phyloP scores from a whole-genome alignment of 192 early-diverging fungal species.

The Chytriomyces confervae region DNA sequence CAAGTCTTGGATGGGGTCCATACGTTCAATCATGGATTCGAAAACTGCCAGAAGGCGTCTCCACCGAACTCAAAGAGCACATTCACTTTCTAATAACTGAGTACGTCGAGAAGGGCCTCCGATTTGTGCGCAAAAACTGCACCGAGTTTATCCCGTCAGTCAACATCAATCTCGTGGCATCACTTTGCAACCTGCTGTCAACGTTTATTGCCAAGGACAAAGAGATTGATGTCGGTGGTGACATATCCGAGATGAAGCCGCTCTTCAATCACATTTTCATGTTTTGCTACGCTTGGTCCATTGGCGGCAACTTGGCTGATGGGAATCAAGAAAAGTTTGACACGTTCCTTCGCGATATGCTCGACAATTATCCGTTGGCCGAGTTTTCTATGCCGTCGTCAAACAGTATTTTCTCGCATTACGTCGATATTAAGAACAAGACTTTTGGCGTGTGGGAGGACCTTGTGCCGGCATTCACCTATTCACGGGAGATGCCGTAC shows the following conservation, averaged over 20 bases:
- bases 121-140: conserved; percentile 57
- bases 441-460: conserved; percentile 62
- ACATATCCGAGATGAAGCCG: conserved; percentile 46
- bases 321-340: conserved; percentile 63
- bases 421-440: conserved; percentile 56
- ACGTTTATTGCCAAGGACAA: conserved; percentile 53
- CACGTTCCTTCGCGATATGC: conserved; percentile 58
- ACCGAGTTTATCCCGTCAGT: conserved; percentile 60
- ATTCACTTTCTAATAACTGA: conserved; percentile 43
- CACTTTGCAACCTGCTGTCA: conserved; percentile 54
- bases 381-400: conserved; percentile 57
- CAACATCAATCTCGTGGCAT: conserved; percentile 59
- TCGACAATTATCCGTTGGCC: conserved; percentile 50
- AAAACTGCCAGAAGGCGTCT: conserved; percentile 45
- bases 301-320: conserved; percentile 66
- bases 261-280: conserved; percentile 60
- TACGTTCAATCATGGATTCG: conserved; percentile 56
- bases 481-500: conserved; percentile 58
- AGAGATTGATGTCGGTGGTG: conserved; percentile 51
- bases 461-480: conserved; percentile 60
- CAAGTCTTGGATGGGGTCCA: conserved; percentile 58
- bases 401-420: conserved; percentile 60
- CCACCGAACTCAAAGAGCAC: conserved; percentile 48
- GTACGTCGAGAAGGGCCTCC: conserved; percentile 59
- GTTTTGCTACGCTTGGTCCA: conserved; percentile 63